A percentile compares a stretch with the other conserved stretches of the same genome.
phyloP scores from a whole-genome alignment of 192 early-diverging fungal species.

The Umbelopsis sp. region DNA sequence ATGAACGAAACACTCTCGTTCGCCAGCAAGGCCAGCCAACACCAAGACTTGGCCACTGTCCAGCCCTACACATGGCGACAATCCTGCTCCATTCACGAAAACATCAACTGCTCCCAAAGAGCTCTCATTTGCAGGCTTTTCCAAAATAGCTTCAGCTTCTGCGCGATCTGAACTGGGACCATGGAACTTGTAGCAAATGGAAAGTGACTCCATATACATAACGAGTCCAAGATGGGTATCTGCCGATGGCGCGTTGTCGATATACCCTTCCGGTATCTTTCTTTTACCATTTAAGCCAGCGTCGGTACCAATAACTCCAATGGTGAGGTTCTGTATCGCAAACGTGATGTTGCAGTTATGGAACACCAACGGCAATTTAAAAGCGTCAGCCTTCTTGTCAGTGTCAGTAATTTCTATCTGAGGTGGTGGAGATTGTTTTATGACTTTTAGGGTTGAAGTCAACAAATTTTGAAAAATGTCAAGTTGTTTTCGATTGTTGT shows the following conservation, averaged over 20 bases:
- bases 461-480: neutral
- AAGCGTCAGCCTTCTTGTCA: neutral
- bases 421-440: neutral
- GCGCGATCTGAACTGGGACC: neutral
- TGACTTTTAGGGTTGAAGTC: neutral
- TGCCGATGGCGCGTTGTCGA: constrained; percentile 35
- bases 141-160: neutral
- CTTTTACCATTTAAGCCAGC: constrained; percentile 8
- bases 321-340: neutral
- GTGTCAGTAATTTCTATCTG: neutral
- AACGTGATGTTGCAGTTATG: constrained; percentile 4
- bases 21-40: neutral
- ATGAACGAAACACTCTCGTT: constrained; percentile 6
- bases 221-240: constrained; percentile 22
- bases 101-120: neutral
- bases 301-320: constrained; percentile 24
- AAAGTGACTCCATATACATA: constrained; percentile 15
- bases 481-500: neutral
- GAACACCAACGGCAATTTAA: neutral
- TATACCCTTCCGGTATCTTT: constrained; percentile 22
- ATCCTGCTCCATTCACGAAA: neutral
- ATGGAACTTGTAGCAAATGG: constrained; percentile 25
- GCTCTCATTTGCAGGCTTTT: neutral
- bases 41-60: neutral
- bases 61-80: neutral